Evolutionary conservation across 805 yeast species (phyloP), one percentile per base, ranked within the genome.

Genomic region (Sungouiozyma intestinalis): DNA sequence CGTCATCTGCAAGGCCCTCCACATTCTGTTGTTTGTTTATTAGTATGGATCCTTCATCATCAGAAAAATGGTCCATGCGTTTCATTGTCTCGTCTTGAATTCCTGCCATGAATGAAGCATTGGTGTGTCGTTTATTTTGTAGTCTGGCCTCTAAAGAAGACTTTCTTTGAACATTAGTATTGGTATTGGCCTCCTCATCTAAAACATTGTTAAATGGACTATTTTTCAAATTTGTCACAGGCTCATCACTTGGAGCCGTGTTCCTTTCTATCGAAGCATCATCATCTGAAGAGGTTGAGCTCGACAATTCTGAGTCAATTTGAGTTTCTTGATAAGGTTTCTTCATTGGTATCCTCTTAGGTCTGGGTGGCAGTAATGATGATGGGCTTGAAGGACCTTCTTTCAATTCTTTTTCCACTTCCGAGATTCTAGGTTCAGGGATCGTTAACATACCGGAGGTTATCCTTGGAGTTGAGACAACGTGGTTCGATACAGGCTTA

Each of bases 401-500:
- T 18, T 57, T 52, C 15, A 67, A 52, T 35, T 60, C 61, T 35
- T 59, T 65, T 44, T 64, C 69, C 9, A 66, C 60, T 42, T 66
- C 72, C 16, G 64, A 57, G 40, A 67, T 52, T 48, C 59, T 65
- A 16, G 72, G 71, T 46, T 67, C 72, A 2, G 73, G 73, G 18
- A 64, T 66, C 13, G 66, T 53, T 17, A 68, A 51, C 67, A 65
- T 67, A 13, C 72, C 72, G 2, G 71, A 66, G 1, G 69, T 64
- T 38, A 67, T 66, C 52, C 72, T 61, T 39, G 64, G 47, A 15
- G 54, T 48, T 6, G 50, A 40, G 7, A 49, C 38, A 24, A 40
- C 18, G 50, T 49, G 7, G 49, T 44, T 33, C 21, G 40, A n/a
- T 40, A 42, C 34, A 38, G 48, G 33, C 20, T 39, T 14, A n/a